Percentiles rank a stretch among this genome's conserved stretches.
phyloP scores from a whole-genome alignment of 2,329 filamentous ascomycete species.

The Chaetomium globosum region DNA sequence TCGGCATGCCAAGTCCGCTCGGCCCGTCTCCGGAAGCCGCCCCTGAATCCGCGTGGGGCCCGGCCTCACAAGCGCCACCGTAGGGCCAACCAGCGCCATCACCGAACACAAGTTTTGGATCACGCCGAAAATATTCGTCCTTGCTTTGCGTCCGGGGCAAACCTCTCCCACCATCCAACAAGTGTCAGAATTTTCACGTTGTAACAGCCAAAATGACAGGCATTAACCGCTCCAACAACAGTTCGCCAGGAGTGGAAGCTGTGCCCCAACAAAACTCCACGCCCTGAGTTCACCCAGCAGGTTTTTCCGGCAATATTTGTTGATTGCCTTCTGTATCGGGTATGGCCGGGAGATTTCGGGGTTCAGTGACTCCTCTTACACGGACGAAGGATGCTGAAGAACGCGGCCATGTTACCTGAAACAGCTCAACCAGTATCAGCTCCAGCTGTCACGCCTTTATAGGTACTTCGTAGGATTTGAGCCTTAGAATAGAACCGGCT shows the following conservation, averaged over 20 bases:
- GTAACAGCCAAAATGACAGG: not conserved
- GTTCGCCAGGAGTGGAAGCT: not conserved
- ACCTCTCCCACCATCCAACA: not conserved
- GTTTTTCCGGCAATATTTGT: not conserved
- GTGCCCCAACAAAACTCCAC: slow-evolving; percentile 5
- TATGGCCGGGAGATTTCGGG: not conserved
- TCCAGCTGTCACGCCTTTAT: not conserved
- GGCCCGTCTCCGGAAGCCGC: slow-evolving; percentile 24
- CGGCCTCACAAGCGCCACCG: not conserved
- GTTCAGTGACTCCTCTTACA: not conserved
- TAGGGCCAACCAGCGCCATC: slow-evolving; percentile 5
- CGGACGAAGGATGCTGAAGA: not conserved
- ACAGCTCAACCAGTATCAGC: not conserved
- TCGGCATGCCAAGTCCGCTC: slow-evolving; percentile 23
- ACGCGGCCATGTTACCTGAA: not conserved
- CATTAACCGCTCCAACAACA: slow-evolving; percentile 1
- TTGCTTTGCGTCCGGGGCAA: not conserved
- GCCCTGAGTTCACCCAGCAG: not conserved
- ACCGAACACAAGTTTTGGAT: not conserved
- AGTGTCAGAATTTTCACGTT: slow-evolving; percentile 1
- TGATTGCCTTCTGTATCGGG: not conserved
- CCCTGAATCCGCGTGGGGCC: slow-evolving; percentile 18
- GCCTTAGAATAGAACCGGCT: not conserved
- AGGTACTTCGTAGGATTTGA: too few species aligned
- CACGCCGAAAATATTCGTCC: not conserved